Evolutionary conservation across 106 monocot species (phyloP), one percentile per base, ranked within the genome.

Genomic region (Acorus gramineus): DNA sequence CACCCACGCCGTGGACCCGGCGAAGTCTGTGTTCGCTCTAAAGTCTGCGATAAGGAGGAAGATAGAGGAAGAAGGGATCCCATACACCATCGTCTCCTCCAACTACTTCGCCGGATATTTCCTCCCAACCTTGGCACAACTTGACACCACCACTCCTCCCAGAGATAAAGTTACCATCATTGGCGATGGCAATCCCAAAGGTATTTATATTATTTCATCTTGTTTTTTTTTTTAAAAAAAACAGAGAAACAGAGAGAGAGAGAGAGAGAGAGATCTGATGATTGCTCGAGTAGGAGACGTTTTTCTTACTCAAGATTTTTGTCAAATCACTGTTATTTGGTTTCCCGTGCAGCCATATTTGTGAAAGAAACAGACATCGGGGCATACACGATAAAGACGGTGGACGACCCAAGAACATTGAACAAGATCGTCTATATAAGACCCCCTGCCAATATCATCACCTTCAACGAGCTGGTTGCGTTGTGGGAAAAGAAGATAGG

Each of bases 341-440:
- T 11, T 61, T 53, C n/a, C 10, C 55, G 48, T 73, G 42, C 61
- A 86, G 87, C 65, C 10, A 68, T 84, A 5, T 92, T 74, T 52
- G 73, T 75, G 0, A 9, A 60, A 3, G 92, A 92, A 54, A 67
- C 78, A 48, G 92, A 92, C 53, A 68, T 87, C 2, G 84, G 61
- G 11, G 69, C 77, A 3, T 92, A 73, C 57, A 84, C 92, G 2
- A 74, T 92, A 14, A 69, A 65, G 59, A 71, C 92, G 2, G 77
- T 73, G 8, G 87, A 84, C 43, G 92, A 92, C 57, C 74, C 81
- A 2, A 68, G 87, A 49, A 79, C 92, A 2, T 47, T 92, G 52
- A 92, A 92, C 77, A 92, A 87, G 75, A 80, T 74, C 12, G 6
- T 92, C 8, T 82, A 82, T 55, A 2, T 92, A 8, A 77, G 75